Conservation (phyloP, 116 monocot genomes). For the Zostera marina region DNA sequence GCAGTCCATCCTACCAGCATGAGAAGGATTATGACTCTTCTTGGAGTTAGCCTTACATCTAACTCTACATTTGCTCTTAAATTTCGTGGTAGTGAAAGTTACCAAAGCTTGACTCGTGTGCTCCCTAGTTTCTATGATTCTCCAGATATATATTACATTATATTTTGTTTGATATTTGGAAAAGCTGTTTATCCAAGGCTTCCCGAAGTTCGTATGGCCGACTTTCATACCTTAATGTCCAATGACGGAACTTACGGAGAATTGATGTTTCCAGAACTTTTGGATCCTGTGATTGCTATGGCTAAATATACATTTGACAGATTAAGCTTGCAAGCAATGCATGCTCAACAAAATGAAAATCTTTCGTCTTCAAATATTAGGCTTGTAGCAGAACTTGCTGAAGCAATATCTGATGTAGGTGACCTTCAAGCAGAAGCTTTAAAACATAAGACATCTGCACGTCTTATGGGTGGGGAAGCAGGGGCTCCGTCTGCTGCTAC, state of each 20-base stretch:
- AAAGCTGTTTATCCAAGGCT: constrained; percentile 91
- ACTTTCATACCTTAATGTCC: constrained; percentile 89
- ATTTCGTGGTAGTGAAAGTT: constrained; percentile 78
- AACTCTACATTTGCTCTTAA: constrained; percentile 73
- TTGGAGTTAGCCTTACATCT: constrained; percentile 88
- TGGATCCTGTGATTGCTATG: constrained; percentile 90
- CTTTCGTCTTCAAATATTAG: constrained; percentile 53
- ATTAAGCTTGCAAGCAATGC: constrained; percentile 65
- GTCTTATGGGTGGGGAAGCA: constrained; percentile 94
- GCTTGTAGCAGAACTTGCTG: constrained; percentile 67
- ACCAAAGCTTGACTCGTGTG: constrained; percentile 57
- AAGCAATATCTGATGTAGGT: constrained; percentile 50
- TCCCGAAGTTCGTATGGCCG: constrained; percentile 96
- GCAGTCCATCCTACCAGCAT: constrained; percentile 97
- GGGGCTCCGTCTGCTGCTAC: constrained; percentile 82
- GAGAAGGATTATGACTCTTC: constrained; percentile 99
- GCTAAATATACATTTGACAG: constrained; percentile 90
- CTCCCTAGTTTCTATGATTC: constrained; percentile 96
- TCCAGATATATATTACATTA: constrained; percentile 94
- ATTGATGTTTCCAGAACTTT: constrained; percentile 81
- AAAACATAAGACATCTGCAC: constrained; percentile 96
- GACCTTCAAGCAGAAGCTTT: constrained; percentile 97
- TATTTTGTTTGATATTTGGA: constrained; percentile 91
- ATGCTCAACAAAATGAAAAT: constrained; percentile 64
- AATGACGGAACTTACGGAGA: constrained; percentile 79